These are phyloP conservation scores for Verticillium alfalfae DNA, from an alignment of 2,329 filamentous ascomycete genomes.

Conservation along the genomic window DNA sequence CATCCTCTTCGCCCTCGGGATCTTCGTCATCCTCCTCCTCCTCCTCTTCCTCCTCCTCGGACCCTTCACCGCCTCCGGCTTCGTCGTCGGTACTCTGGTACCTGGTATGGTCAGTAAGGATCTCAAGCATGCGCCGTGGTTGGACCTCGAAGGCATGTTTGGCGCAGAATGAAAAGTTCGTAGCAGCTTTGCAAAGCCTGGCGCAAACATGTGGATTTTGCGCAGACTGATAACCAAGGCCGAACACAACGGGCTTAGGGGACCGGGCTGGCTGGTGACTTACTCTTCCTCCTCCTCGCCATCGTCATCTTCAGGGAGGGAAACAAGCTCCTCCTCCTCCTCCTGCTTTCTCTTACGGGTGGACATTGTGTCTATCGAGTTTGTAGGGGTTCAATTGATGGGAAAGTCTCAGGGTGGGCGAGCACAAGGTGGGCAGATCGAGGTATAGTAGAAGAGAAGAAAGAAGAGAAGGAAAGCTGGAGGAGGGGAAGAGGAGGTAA, in stretches of 20 bases:
- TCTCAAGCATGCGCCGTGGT: not conserved
- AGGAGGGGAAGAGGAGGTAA: slow-evolving; percentile 4
- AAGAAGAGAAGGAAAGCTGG: slow-evolving; percentile 5
- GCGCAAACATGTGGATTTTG: not conserved
- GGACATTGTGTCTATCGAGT: slow-evolving; percentile 29
- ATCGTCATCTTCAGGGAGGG: slow-evolving; percentile 45
- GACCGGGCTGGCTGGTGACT: slow-evolving; percentile 17
- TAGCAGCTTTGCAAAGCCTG: not conserved
- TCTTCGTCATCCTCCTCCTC: slow-evolving; percentile 21
- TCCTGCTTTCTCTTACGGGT: slow-evolving; percentile 50
- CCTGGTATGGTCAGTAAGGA: slow-evolving; percentile 3
- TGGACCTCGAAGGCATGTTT: not conserved
- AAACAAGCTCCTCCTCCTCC: slow-evolving; percentile 49
- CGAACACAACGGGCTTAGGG: not conserved
- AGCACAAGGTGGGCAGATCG: slow-evolving; percentile 4
- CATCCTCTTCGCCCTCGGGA: slow-evolving; percentile 9
- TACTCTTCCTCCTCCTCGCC: slow-evolving; percentile 51
- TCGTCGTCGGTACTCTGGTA: slow-evolving; percentile 35
- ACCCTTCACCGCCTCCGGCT: slow-evolving; percentile 32
- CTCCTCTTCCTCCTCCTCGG: slow-evolving; percentile 28
- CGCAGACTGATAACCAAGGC: no score
- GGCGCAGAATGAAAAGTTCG: not conserved
- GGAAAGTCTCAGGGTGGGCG: slow-evolving; percentile 1
- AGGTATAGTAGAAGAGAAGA: slow-evolving; percentile 5
- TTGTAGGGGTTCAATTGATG: slow-evolving; percentile 18